phyloP scores from a whole-genome alignment of 805 yeast genomes.

The Saccharomycopsis sp. region DNA sequence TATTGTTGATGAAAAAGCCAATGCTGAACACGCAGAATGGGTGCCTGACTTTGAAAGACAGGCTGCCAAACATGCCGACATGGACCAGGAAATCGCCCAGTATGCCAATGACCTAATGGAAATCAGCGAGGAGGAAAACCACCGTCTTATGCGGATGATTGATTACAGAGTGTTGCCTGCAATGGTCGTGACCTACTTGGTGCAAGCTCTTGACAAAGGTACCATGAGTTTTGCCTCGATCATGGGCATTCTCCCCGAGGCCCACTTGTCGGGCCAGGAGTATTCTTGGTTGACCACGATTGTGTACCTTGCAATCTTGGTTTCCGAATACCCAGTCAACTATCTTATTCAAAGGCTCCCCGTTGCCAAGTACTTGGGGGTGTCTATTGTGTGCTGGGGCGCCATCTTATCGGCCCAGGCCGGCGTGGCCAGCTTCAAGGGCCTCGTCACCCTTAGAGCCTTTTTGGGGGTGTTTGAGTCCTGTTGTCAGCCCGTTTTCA shows the following conservation, averaged over 20 bases:
- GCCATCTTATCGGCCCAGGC: constrained; percentile 38
- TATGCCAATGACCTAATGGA: constrained; percentile 8
- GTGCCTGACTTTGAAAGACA: background rate
- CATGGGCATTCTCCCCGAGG: constrained; percentile 39
- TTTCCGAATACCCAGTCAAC: constrained; percentile 22
- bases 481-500: constrained; percentile 14
- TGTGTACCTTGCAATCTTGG: constrained; percentile 13
- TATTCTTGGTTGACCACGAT: constrained; percentile 16
- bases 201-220: constrained; percentile 36
- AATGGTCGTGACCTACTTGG: constrained; percentile 14
- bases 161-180: constrained; percentile 12
- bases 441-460: constrained; percentile 39
- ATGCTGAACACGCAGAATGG: no score
- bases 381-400: constrained; percentile 36
- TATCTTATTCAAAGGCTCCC: constrained; percentile 37
- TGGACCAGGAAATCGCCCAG: constrained; percentile 16
- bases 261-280: constrained; percentile 27
- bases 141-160: constrained; percentile 4
- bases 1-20: no score
- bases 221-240: constrained; percentile 41
- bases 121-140: constrained; percentile 10
- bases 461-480: constrained; percentile 33
- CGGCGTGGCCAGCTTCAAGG: constrained; percentile 36
- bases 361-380: constrained; percentile 32
- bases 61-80: background rate